Evolutionary conservation across 2,329 filamentous ascomycete genomes (phyloP).

Genomic region (Stromatinia cepivora): DNA sequence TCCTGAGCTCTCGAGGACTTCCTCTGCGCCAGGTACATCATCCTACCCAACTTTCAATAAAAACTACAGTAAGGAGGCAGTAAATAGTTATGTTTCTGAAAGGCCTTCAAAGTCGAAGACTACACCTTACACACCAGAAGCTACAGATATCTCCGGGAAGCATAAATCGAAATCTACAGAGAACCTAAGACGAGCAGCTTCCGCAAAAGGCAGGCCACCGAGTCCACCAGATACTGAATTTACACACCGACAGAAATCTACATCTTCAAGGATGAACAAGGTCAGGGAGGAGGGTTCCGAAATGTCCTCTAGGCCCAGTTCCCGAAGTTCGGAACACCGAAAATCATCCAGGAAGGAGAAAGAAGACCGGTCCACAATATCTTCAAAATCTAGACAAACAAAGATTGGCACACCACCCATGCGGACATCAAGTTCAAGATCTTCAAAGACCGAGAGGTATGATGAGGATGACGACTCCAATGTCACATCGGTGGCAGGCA

Average conservation of each 20-base stretch:
- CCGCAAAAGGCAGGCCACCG: constrained; percentile 53
- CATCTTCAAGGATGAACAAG: constrained; percentile 41
- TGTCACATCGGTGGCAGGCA: constrained; percentile 46
- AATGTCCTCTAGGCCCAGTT: constrained; percentile 45
- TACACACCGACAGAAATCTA: constrained; percentile 46
- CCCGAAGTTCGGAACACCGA: constrained; percentile 40
- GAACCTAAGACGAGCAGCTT: constrained; percentile 44
- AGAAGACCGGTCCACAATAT: constrained; percentile 54
- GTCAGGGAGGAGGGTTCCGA: constrained; percentile 44
- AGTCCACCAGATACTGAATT: constrained; percentile 65
- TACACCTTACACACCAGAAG: constrained; percentile 63
- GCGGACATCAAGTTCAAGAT: constrained; percentile 40
- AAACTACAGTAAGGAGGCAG: constrained; percentile 84
- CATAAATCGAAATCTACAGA: constrained; percentile 51
- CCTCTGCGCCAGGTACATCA: constrained; percentile 39
- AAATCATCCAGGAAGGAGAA: constrained; percentile 41
- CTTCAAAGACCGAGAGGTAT: constrained; percentile 37
- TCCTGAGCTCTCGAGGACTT: constrained; percentile 46
- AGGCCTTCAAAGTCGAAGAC: constrained; percentile 30
- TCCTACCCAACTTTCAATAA: constrained; percentile 82
- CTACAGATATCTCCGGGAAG: constrained; percentile 62
- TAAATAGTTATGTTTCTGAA: constrained; percentile 52
- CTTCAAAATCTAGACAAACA: constrained; percentile 56
- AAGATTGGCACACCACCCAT: constrained; percentile 56
- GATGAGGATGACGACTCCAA: constrained; percentile 41